A percentile compares a stretch with the other conserved stretches of the same genome.
These are phyloP conservation scores for Uronychia setigera DNA, from an alignment of 73 alveolate genomes.

Conservation along the genomic window DNA sequence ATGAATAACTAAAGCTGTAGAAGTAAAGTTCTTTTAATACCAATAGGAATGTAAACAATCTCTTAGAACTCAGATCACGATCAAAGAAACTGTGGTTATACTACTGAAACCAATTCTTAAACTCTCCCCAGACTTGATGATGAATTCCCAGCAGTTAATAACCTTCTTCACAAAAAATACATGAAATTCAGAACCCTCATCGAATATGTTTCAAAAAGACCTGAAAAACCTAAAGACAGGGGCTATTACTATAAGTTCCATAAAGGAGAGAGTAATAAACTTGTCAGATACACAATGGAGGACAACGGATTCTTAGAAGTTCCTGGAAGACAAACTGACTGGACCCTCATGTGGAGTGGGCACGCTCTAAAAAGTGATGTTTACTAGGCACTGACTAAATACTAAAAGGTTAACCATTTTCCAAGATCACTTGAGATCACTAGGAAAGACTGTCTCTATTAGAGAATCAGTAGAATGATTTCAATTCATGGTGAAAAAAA, in stretches of 20 bases:
- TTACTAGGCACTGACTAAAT: slow-evolving; percentile 65
- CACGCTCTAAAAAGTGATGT: slow-evolving; percentile 13
- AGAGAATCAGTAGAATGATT: slow-evolving; percentile 70
- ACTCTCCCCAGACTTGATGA: too few species aligned
- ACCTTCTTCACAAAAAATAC: slow-evolving; percentile 24
- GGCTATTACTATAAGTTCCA: slow-evolving; percentile 63
- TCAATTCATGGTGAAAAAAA: slow-evolving; percentile 62
- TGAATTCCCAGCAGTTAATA: not conserved
- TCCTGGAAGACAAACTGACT: slow-evolving; percentile 17
- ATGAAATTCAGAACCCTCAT: slow-evolving; percentile 50
- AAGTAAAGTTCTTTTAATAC: too few species aligned
- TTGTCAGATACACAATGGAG: slow-evolving; percentile 48
- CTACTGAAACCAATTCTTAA: too few species aligned
- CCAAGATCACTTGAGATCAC: slow-evolving; percentile 84
- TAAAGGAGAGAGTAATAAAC: slow-evolving; percentile 23
- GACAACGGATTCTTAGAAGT: slow-evolving; percentile 63
- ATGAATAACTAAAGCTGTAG: too few species aligned
- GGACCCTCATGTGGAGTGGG: slow-evolving; percentile 55
- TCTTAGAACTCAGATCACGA: too few species aligned
- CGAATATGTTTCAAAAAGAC: slow-evolving; percentile 49
- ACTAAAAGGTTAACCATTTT: slow-evolving; percentile 79
- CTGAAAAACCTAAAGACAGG: slow-evolving; percentile 51
- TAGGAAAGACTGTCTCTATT: slow-evolving; percentile 81
- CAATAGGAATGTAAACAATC: too few species aligned
- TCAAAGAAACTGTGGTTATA: too few species aligned